Percentiles rank a stretch among this genome's conserved stretches.
Evolutionary conservation across 306 rosid genomes (phyloP).

Genomic region (Quercus mongolica): DNA sequence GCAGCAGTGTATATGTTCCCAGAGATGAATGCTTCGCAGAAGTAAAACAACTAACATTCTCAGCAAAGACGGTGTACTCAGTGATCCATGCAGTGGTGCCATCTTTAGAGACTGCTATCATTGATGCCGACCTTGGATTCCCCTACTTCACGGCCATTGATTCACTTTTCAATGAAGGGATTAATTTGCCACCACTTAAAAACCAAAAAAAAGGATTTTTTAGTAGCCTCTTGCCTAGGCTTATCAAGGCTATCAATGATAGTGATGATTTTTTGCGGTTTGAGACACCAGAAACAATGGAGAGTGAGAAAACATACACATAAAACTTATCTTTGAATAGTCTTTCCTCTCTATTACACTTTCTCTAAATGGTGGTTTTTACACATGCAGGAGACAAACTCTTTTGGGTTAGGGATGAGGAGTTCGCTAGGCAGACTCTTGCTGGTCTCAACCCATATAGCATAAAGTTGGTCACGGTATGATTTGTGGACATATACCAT

Average conservation of each 20-base stretch:
- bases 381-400: slow-evolving; percentile 62
- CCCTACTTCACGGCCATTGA: slow-evolving; percentile 56
- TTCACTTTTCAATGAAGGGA: slow-evolving; percentile 47
- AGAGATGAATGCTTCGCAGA: slow-evolving; percentile 67
- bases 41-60: slow-evolving; percentile 44
- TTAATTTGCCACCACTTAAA: slow-evolving; percentile 34
- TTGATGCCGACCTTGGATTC: slow-evolving; percentile 36
- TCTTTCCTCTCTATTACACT: neutral
- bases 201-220: slow-evolving; percentile 9
- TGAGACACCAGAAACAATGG: slow-evolving; percentile 47
- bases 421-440: slow-evolving; percentile 80
- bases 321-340: neutral
- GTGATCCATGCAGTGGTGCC: slow-evolving; percentile 51
- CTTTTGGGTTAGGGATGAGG: slow-evolving; percentile 83
- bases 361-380: neutral
- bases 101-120: slow-evolving; percentile 2
- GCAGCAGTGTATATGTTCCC: slow-evolving; percentile 47
- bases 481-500: neutral
- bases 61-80: slow-evolving; percentile 28
- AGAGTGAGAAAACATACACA: slow-evolving; percentile 30
- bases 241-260: slow-evolving; percentile 28
- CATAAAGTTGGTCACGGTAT: slow-evolving; percentile 66
- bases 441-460: slow-evolving; percentile 85
- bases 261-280: slow-evolving; percentile 44
- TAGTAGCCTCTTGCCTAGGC: slow-evolving; percentile 35